Evolutionary conservation across 2,329 filamentous ascomycete genomes (phyloP).

Genomic region (Nemania sp.): DNA sequence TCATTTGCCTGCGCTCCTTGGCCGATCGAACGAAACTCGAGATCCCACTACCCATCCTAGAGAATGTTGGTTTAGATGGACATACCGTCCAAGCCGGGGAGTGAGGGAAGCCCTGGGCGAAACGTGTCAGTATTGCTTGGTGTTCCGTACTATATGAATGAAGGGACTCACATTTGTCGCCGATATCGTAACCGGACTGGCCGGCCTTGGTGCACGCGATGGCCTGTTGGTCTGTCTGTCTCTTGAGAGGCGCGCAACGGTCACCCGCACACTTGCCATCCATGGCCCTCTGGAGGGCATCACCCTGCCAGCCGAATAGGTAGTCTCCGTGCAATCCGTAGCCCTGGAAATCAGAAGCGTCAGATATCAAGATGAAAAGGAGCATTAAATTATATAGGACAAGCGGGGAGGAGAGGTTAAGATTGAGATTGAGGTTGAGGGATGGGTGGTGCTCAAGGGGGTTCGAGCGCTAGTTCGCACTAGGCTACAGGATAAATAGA

Average conservation of each 20-base stretch:
- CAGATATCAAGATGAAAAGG: neutral
- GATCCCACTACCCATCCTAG: neutral
- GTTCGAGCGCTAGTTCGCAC: too few relatives aligned
- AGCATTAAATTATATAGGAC: too few relatives aligned
- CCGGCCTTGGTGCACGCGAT: conserved; percentile 39
- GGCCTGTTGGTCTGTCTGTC: conserved; percentile 39
- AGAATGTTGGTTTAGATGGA: conserved; percentile 17
- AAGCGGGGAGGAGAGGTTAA: too few relatives aligned
- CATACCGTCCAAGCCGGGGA: conserved; percentile 23
- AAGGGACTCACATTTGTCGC: conserved; percentile 31
- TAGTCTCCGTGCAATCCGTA: conserved; percentile 47
- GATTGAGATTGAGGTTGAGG: too few relatives aligned
- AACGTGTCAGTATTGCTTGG: conserved; percentile 2
- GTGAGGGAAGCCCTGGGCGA: conserved; percentile 21
- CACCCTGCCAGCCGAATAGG: conserved; percentile 46
- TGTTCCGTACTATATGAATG: neutral
- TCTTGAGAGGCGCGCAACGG: conserved; percentile 38
- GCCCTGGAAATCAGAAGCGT: conserved; percentile 24
- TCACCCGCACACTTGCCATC: conserved; percentile 43
- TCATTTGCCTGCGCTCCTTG: neutral
- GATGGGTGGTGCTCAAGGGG: too few relatives aligned
- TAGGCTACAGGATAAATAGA: too few relatives aligned
- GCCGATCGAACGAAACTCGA: neutral
- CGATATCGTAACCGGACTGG: conserved; percentile 34
- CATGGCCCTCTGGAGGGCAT: conserved; percentile 44